Evolutionary conservation across 352 stramenopile genomes (phyloP).

Genomic region (Pythium dissimile): DNA sequence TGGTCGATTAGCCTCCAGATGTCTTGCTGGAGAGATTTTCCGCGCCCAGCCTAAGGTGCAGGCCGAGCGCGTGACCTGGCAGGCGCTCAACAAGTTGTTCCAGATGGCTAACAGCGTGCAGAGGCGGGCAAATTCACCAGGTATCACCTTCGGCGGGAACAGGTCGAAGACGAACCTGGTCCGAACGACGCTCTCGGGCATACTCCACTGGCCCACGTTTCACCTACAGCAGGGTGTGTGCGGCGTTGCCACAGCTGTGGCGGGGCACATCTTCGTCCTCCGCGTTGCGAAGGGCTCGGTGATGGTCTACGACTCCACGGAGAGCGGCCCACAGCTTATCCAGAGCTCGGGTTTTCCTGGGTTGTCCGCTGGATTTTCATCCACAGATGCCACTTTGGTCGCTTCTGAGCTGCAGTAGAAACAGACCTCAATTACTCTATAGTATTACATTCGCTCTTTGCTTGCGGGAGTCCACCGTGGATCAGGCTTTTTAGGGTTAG

Average conservation of each 20-base stretch:
- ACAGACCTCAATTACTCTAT: neutral
- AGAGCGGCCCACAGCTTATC: neutral
- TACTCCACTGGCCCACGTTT: neutral
- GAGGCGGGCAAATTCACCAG: neutral
- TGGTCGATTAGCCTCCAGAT: neutral
- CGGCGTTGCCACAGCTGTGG: neutral
- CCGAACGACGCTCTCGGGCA: neutral
- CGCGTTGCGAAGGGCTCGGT: neutral
- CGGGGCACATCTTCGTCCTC: constrained; percentile 4
- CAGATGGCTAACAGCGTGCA: constrained; percentile 1
- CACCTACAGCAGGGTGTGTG: neutral
- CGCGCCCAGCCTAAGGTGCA: neutral
- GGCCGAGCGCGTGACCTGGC: neutral
- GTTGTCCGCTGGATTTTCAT: constrained; percentile 5
- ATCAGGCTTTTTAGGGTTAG: neutral
- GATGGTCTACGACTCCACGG: neutral
- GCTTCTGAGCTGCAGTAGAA: neutral
- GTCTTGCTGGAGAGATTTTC: constrained; percentile 2
- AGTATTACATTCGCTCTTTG: neutral
- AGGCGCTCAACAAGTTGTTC: neutral
- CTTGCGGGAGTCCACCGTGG: neutral
- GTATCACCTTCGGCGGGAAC: constrained; percentile 1
- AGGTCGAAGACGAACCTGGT: constrained; percentile 6
- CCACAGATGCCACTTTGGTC: constrained; percentile 1
- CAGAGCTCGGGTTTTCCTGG: constrained; percentile 1